Base-by-base conservation (phyloP, 2,329 filamentous ascomycete species). In the Aspergillus pseudoterreus region DNA sequence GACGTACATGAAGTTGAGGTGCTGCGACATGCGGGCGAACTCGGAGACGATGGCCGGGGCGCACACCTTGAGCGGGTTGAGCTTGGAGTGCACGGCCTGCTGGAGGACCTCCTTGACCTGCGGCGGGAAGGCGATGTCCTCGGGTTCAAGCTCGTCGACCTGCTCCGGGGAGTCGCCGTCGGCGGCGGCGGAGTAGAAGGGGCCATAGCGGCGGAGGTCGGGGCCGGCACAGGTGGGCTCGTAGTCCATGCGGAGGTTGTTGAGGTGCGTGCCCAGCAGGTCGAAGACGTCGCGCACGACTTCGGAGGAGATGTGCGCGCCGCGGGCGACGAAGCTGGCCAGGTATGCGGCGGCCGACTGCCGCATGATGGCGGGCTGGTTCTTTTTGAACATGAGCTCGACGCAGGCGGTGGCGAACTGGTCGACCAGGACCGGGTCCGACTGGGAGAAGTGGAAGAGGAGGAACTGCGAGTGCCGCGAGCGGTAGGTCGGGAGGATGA, bases 61-160 rank as follows among this genome's bases (percentile, higher is more conserved):
- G 77, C 92, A 96, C 58, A 99, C 88, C 69, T 96, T 96, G 48
- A 99, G 83, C 0, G 94, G 94, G 69, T 99, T 99, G 62, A 99
- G 85, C 59, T 86, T 87, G 49, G 88, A 92, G 71, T 90, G 88
- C 62, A 97, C 89, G 63, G 92, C 89, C 38, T 82, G 82, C 45
- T 83, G 82, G 45, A 97, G 78, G 21, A 85, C 82, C 47, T 90
- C 85, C 63, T 88, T 88, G 54, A 94, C 82, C 21, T 82, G 82
- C 8, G 84, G 79, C 47, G 87, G 82, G 87, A 94, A 97, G 38
- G 82, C 79, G 39, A 95, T 83, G 51, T 95, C 88, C 58, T 87
- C 84, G 2, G 85, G 53, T 33, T 82, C 76, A 9, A 79, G 73
- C 41, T 83, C 79, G 39, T 80, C 74, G n/a, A 78, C 70, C 44